phyloP scores from a whole-genome alignment of 2,329 filamentous ascomycete genomes.

The Neonectria magnoliae region DNA sequence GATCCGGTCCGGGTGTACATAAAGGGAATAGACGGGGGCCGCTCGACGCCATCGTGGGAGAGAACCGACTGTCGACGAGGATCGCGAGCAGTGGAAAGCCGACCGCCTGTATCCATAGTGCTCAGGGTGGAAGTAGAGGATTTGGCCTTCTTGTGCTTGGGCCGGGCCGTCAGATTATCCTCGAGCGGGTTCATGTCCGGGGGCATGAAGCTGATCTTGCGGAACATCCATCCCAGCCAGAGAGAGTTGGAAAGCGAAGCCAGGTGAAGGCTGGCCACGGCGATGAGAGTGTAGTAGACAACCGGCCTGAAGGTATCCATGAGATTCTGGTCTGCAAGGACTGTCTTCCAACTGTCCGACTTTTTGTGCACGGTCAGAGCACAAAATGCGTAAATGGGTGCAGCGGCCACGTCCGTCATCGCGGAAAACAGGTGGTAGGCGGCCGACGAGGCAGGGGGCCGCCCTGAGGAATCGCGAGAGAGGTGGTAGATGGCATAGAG shows the following conservation, averaged over 20 bases:
- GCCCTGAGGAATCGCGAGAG: constrained; percentile 72
- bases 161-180: constrained; percentile 79
- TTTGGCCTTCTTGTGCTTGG: constrained; percentile 78
- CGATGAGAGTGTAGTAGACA: constrained; percentile 74
- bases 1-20: constrained; percentile 78
- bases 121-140: constrained; percentile 61
- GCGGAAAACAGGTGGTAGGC: constrained; percentile 90
- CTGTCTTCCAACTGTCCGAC: constrained; percentile 69
- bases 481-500: constrained; percentile 86
- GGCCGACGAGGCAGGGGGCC: constrained; percentile 81
- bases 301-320: constrained; percentile 70
- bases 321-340: constrained; percentile 67
- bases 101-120: constrained; percentile 65
- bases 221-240: constrained; percentile 82
- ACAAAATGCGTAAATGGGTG: constrained; percentile 67
- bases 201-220: constrained; percentile 81
- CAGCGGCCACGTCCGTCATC: constrained; percentile 71
- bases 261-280: constrained; percentile 73
- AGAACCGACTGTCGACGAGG: constrained; percentile 55
- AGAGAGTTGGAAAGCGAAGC: constrained; percentile 76
- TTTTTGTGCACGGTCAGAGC: constrained; percentile 58
- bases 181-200: constrained; percentile 97
- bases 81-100: constrained; percentile 60
- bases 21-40: constrained; percentile 75
- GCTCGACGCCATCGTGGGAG: constrained; percentile 56